These are phyloP conservation scores for Yamadazyma membranifaciens DNA, from an alignment of 1,139 yeast genomes.

Conservation along the genomic window DNA sequence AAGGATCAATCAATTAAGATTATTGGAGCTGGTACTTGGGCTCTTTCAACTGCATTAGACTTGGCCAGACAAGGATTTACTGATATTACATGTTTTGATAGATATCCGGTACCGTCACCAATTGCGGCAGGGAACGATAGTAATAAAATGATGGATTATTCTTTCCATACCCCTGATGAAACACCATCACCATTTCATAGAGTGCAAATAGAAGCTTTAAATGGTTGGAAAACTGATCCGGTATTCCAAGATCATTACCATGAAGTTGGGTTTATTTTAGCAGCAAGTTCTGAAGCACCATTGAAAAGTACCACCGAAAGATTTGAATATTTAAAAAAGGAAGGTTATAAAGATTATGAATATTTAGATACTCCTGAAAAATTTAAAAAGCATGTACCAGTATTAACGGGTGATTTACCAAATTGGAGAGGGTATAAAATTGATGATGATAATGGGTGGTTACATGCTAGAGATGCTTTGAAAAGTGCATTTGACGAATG, in stretches of 20 bases:
- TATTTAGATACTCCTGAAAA: conserved; percentile 12
- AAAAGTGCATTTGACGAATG: conserved; percentile 20
- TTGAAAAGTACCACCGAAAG: conserved; percentile 17
- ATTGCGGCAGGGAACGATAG: conserved; percentile 47
- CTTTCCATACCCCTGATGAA: not conserved
- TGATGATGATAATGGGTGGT: conserved; percentile 27
- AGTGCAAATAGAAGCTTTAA: conserved; percentile 39
- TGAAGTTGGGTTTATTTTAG: conserved; percentile 28
- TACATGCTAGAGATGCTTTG: conserved; percentile 27
- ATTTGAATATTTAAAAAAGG: conserved; percentile 19
- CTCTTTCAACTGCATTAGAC: conserved; percentile 18
- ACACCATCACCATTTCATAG: conserved; percentile 12
- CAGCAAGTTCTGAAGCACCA: conserved; percentile 12
- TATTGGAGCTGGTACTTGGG: conserved; percentile 19
- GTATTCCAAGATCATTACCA: conserved; percentile 25
- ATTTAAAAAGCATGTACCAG: conserved; percentile 7
- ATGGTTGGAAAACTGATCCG: conserved; percentile 34
- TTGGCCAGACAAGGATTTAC: conserved; percentile 14
- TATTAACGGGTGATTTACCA: conserved; percentile 6
- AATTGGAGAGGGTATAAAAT: conserved; percentile 11
- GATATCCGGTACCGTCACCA: conserved; percentile 42
- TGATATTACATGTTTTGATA: conserved; percentile 26
- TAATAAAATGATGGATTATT: conserved; percentile 38
- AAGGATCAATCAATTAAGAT: not conserved
- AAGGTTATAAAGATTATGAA: conserved; percentile 3